Base-by-base conservation (phyloP, 208 protist species). In the Leishmania aethiopica region DNA sequence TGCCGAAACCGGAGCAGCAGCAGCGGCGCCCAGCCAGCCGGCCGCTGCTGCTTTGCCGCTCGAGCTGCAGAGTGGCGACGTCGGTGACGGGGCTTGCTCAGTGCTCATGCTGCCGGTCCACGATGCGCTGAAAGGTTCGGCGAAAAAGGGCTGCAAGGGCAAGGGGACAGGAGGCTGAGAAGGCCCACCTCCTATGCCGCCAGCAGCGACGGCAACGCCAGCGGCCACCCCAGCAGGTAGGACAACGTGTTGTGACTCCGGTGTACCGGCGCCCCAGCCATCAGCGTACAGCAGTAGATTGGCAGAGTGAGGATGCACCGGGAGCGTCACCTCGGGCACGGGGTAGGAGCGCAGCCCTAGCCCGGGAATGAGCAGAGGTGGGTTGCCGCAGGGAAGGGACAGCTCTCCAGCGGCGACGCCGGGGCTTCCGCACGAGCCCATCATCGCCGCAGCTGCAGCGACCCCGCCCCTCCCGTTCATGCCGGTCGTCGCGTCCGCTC, bases 311-410 rank as follows among this genome's bases (percentile, higher is more conserved):
- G 83, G 53, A 69, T 81, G 25, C 71, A 87, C 86, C 17, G 89
- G 88, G 32, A 85, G 73, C 42, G 87, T 88, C 8, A 92, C 86
- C 15, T 78, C 77, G 15, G 80, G 66, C n/a, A 86, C n/a, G 0
- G 81, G 77, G 64, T 83, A 88, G 17, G 72, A 76, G 62, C 81
- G 85, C 62, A 92, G 84, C n/a, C 86, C 89, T 13, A 92, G 84
- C 19, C 89, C 89, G 4, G 87, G 86, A 17, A 92, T 78, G 15
- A 88, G 67, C 62, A 88, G 62, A 35, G 76, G 84, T 66, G 81
- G 77, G n/a, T 59, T 71, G 11, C 74, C 49, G 0, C 62, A 15
- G 28, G 35, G 25, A 35, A 49, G 75, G 32, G 59, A 40, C 19
- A 45, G 78, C 10, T 74, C 70, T 32, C 55, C 37, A 22, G 57